phyloP scores from a whole-genome alignment of 345 rosid species.

The Gossypium raimondii region DNA sequence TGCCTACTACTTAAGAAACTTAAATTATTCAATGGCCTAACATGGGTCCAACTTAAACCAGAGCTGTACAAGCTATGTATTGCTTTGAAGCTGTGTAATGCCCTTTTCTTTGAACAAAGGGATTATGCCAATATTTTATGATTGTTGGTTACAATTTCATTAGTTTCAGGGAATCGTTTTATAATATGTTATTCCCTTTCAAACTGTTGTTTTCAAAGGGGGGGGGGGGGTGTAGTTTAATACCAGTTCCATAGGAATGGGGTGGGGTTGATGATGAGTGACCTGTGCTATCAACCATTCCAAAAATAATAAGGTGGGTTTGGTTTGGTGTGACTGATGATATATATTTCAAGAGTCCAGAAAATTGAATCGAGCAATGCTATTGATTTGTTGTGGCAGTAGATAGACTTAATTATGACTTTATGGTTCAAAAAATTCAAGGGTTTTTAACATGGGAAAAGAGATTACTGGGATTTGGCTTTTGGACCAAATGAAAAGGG shows the following conservation, averaged over 20 bases:
- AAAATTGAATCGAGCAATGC: not conserved
- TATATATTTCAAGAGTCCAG: not conserved
- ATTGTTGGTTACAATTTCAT: not conserved
- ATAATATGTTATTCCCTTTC: not conserved
- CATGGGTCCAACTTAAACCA: conserved; percentile 17
- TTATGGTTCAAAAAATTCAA: not conserved
- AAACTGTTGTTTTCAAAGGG: not conserved
- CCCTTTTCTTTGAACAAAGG: no score
- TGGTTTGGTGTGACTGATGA: not conserved
- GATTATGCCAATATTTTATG: not conserved
- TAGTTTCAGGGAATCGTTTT: not conserved
- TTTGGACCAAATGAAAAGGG: not conserved
- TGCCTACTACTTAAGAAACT: not conserved
- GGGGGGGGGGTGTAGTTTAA: not conserved
- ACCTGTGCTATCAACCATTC: conserved; percentile 2
- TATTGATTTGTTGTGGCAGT: not conserved
- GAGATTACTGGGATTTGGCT: not conserved
- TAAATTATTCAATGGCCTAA: conserved; percentile 19
- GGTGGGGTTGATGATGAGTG: no score
- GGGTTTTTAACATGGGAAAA: conserved; percentile 5
- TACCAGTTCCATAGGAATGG: not conserved
- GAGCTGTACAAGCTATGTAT: conserved; percentile 7
- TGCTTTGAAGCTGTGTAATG: not conserved
- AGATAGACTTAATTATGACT: not conserved
- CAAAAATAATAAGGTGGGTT: conserved; percentile 6